Evolutionary conservation across 1,139 yeast species (phyloP).

Genomic region (Suhomyces wounanorum): DNA sequence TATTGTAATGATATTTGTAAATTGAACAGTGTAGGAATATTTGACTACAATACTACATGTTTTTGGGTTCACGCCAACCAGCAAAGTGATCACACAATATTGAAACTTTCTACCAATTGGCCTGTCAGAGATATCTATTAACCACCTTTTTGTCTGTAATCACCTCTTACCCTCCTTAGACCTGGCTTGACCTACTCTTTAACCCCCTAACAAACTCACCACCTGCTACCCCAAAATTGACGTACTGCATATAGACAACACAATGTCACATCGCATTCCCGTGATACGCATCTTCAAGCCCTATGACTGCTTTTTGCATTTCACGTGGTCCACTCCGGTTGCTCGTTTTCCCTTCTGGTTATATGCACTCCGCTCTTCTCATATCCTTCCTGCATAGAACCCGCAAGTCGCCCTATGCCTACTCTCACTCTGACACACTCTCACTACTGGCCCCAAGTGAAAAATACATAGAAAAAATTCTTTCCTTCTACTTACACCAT

Average conservation of each 20-base stretch:
- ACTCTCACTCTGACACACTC: conserved; percentile 7
- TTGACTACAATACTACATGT: not conserved
- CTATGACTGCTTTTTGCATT: conserved; percentile 11
- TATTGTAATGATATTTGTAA: not conserved
- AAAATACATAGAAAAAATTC: conserved; percentile 21
- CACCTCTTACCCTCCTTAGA: too few relatives aligned
- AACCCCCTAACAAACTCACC: too few relatives aligned
- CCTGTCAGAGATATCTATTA: too few relatives aligned
- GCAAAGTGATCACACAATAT: too few relatives aligned
- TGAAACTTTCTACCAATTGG: too few relatives aligned
- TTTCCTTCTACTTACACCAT: conserved; percentile 20
- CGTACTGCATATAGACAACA: not conserved
- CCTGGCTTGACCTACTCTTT: too few relatives aligned
- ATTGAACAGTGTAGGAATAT: not conserved
- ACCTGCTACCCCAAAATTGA: too few relatives aligned
- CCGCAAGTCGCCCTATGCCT: not conserved
- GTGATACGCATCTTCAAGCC: not conserved
- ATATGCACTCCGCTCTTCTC: not conserved
- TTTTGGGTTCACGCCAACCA: too few relatives aligned
- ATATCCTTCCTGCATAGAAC: conserved; percentile 11
- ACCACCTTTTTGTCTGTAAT: too few relatives aligned
- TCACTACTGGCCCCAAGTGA: conserved; percentile 14
- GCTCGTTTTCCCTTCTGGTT: not conserved
- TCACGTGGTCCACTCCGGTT: conserved; percentile 4
- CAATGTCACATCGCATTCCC: not conserved